Evolutionary conservation across 2,329 filamentous ascomycete species (phyloP).

Genomic region (Cercospora citrullina): DNA sequence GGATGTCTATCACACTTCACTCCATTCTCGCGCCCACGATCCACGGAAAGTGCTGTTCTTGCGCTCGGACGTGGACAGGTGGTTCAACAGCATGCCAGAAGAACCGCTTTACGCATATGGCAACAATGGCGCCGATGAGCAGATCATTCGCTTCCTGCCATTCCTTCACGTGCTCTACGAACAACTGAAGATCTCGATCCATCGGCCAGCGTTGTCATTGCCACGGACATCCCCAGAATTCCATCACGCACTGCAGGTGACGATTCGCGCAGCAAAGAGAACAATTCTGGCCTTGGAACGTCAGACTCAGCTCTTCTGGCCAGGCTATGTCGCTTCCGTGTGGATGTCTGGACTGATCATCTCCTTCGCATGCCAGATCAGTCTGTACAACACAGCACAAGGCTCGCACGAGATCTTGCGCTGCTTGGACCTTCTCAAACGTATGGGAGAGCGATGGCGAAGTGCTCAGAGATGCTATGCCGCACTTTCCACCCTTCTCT

Average conservation of each 20-base stretch:
- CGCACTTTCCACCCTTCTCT: constrained; percentile 25
- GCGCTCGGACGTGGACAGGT: constrained; percentile 30
- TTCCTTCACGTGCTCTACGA: constrained; percentile 40
- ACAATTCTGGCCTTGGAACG: constrained; percentile 34
- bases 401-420: constrained; percentile 29
- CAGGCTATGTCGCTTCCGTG: constrained; percentile 39
- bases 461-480: constrained; percentile 27
- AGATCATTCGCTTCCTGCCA: constrained; percentile 27
- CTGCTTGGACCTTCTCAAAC: constrained; percentile 25
- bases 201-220: constrained; percentile 41
- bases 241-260: constrained; percentile 37
- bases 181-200: constrained; percentile 39
- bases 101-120: constrained; percentile 24
- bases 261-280: constrained; percentile 35
- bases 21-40: constrained; percentile 26
- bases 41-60: constrained; percentile 26
- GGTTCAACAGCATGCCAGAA: constrained; percentile 31
- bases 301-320: constrained; percentile 37
- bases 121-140: constrained; percentile 22
- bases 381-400: constrained; percentile 32
- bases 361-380: constrained; percentile 39
- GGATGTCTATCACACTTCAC: constrained; percentile 29
- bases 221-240: constrained; percentile 35
- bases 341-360: constrained; percentile 45
- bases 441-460: constrained; percentile 26